Evolutionary conservation across 345 rosid species (phyloP).

Genomic region (Punica granatum): DNA sequence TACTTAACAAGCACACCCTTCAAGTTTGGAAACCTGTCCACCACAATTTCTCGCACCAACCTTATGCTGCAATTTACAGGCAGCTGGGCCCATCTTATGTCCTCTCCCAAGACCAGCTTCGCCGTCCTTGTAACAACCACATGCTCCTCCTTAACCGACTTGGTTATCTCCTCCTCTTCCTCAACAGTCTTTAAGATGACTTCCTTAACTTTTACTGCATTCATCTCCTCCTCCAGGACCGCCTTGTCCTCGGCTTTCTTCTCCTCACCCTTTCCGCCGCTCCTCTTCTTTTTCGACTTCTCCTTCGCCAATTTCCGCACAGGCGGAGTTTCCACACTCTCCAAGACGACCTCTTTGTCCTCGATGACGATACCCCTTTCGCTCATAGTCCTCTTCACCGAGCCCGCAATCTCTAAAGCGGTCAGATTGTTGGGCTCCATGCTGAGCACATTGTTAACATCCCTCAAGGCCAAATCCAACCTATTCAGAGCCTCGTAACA

Average conservation of each 20-base stretch:
- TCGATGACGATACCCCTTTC: conserved; percentile 63
- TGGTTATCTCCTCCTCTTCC: conserved; percentile 36
- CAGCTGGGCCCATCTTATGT: conserved; percentile 85
- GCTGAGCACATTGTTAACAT: conserved; percentile 60
- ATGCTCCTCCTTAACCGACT: conserved; percentile 39
- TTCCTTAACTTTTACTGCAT: conserved; percentile 15
- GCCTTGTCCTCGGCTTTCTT: conserved; percentile 23
- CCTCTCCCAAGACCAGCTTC: conserved; percentile 87
- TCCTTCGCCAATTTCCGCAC: conserved; percentile 54
- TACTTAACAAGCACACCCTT: conserved; percentile 77
- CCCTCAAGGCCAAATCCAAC: conserved; percentile 83
- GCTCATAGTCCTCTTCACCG: conserved; percentile 51
- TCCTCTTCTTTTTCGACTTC: conserved; percentile 60
- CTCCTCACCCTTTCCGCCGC: conserved; percentile 17
- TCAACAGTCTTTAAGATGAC: conserved; percentile 28
- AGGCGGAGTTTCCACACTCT: conserved; percentile 27
- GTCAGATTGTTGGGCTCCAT: conserved; percentile 74
- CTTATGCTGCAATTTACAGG: conserved; percentile 55
- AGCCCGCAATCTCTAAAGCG: conserved; percentile 68
- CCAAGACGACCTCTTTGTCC: conserved; percentile 55
- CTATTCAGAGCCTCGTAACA: conserved; percentile 85
- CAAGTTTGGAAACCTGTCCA: conserved; percentile 69
- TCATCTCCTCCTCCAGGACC: conserved; percentile 29
- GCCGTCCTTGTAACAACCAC: conserved; percentile 53
- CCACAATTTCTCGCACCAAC: conserved; percentile 68